These are phyloP conservation scores for Vicia faba DNA, from an alignment of 306 rosid species.

Conservation along the genomic window DNA sequence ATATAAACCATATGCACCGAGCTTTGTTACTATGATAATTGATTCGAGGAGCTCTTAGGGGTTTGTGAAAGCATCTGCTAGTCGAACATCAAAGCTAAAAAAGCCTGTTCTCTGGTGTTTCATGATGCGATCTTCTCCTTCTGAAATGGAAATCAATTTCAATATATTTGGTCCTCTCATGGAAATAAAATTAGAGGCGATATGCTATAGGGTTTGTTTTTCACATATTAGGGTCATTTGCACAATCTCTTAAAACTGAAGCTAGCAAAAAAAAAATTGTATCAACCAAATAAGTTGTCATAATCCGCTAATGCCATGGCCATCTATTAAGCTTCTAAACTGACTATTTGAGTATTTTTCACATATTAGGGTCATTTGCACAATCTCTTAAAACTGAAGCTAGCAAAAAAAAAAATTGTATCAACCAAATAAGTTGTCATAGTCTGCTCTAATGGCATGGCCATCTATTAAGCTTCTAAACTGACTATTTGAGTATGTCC, in stretches of 20 bases:
- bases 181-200: not conserved
- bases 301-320: not conserved
- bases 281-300: not conserved
- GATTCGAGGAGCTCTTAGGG: too few relatives aligned
- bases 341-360: too few relatives aligned
- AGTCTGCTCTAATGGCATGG: not conserved
- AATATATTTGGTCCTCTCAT: too few relatives aligned
- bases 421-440: not conserved
- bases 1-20: not conserved
- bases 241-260: not conserved
- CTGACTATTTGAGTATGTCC: not conserved
- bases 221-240: not conserved
- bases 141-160: not conserved
- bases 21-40: too few relatives aligned
- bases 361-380: too few relatives aligned
- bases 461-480: not conserved
- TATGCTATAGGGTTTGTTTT: not conserved
- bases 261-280: not conserved
- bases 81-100: too few relatives aligned
- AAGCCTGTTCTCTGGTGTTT: too few relatives aligned
- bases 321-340: not conserved
- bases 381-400: too few relatives aligned
- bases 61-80: too few relatives aligned
- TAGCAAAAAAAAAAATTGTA: too few relatives aligned
- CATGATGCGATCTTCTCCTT: not conserved